These are phyloP conservation scores for Boletus rubropictus DNA, from an alignment of 768 basidiomycete genomes.

Conservation along the genomic window DNA sequence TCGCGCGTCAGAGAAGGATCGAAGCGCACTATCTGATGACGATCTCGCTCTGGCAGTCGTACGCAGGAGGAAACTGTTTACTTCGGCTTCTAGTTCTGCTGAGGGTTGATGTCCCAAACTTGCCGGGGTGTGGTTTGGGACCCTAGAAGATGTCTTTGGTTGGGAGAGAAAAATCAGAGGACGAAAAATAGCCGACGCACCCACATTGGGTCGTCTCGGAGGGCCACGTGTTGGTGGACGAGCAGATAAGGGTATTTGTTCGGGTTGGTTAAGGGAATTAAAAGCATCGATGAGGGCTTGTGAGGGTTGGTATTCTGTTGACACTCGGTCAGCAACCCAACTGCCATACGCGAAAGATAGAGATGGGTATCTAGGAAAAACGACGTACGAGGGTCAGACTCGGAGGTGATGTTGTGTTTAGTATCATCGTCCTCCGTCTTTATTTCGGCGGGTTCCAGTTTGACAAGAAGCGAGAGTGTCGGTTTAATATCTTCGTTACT, in stretches of 20 bases:
- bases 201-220: neutral
- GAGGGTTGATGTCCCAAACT: conserved; percentile 10
- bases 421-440: conserved; percentile 5
- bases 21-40: neutral
- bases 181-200: neutral
- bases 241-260: neutral
- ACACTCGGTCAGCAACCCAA: neutral
- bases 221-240: neutral
- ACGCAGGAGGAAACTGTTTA: conserved; percentile 1
- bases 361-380: neutral
- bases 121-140: neutral
- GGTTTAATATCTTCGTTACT: conserved; percentile 2
- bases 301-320: conserved; percentile 14
- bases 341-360: neutral
- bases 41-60: neutral
- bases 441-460: conserved; percentile 2
- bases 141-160: neutral
- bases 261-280: neutral
- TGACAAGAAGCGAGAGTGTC: neutral
- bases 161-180: neutral
- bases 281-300: conserved; percentile 13
- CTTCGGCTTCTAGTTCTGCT: neutral
- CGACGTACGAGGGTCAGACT: neutral
- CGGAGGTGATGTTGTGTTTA: neutral
- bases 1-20: neutral